These are phyloP conservation scores for Anisodus acutangulus DNA, from an alignment of 257 asterid genomes.

Conservation along the genomic window DNA sequence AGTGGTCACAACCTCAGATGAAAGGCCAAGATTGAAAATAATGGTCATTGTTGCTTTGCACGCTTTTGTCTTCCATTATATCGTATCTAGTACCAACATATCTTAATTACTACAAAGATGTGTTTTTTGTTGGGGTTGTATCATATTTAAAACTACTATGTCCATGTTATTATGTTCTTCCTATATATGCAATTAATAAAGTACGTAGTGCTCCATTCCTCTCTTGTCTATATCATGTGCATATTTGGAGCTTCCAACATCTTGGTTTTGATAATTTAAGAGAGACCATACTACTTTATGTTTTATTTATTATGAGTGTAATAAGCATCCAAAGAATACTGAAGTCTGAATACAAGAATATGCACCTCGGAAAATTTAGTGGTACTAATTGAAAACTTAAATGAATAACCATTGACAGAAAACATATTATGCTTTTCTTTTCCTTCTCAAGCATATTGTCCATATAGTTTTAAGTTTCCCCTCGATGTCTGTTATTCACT, in stretches of 20 bases:
- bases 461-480: too few species aligned
- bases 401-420: background rate
- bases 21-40: constrained; percentile 22
- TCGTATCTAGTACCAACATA: constrained; percentile 20
- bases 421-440: background rate
- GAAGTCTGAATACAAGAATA: background rate
- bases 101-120: background rate
- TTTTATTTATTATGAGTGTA: background rate
- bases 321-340: constrained; percentile 23
- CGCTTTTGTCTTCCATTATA: constrained; percentile 46
- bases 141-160: constrained; percentile 24
- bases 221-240: background rate
- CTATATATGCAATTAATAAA: constrained; percentile 2
- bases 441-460: constrained; percentile 7
- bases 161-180: constrained; percentile 23
- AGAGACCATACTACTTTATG: constrained; percentile 25
- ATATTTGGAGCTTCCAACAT: constrained; percentile 28
- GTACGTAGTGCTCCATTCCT: constrained; percentile 25
- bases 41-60: constrained; percentile 52
- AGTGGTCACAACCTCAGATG: background rate
- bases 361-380: background rate
- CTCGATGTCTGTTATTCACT: background rate
- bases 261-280: constrained; percentile 30
- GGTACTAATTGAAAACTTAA: background rate
- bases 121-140: background rate